Percentiles rank a stretch among this genome's conserved stretches.
Evolutionary conservation across 768 basidiomycete genomes (phyloP).

Genomic region (Tricholoma flavovirens): DNA sequence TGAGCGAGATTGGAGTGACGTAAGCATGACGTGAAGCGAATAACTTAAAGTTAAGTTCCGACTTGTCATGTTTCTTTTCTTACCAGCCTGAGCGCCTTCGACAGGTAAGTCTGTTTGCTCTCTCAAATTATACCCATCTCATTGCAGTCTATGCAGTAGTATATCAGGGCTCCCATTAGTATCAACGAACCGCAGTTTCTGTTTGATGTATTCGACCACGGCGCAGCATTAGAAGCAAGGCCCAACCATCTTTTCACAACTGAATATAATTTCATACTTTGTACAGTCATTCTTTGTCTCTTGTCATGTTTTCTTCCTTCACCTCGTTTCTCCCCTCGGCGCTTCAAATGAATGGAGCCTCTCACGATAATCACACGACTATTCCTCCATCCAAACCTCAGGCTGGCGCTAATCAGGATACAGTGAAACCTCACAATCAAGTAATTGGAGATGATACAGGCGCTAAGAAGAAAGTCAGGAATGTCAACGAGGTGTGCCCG

Average conservation of each 20-base stretch:
- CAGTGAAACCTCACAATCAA: slow-evolving; percentile 18
- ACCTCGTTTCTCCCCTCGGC: slow-evolving; percentile 18
- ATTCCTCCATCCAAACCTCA: slow-evolving; percentile 9
- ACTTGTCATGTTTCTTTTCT: background rate
- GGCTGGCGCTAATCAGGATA: slow-evolving; percentile 10
- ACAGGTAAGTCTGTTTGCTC: background rate
- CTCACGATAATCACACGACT: slow-evolving; percentile 2
- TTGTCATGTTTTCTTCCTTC: slow-evolving; percentile 17
- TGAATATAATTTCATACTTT: background rate
- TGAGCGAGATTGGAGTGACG: background rate
- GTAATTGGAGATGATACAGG: slow-evolving; percentile 23
- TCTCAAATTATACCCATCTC: background rate
- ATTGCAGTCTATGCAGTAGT: background rate
- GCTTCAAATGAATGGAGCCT: slow-evolving; percentile 8
- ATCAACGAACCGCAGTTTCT: background rate
- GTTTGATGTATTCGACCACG: background rate
- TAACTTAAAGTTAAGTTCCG: background rate
- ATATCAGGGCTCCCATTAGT: background rate
- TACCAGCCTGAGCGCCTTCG: no score
- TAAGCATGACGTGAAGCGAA: background rate
- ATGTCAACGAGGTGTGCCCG: slow-evolving; percentile 41
- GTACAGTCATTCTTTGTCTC: background rate
- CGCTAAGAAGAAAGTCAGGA: slow-evolving; percentile 40
- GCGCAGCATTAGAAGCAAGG: background rate
- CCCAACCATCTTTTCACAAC: background rate